Percentiles rank a stretch among this genome's conserved stretches.
These are phyloP conservation scores for Tricholoma sp. DNA, from an alignment of 768 basidiomycete species.

Conservation along the genomic window DNA sequence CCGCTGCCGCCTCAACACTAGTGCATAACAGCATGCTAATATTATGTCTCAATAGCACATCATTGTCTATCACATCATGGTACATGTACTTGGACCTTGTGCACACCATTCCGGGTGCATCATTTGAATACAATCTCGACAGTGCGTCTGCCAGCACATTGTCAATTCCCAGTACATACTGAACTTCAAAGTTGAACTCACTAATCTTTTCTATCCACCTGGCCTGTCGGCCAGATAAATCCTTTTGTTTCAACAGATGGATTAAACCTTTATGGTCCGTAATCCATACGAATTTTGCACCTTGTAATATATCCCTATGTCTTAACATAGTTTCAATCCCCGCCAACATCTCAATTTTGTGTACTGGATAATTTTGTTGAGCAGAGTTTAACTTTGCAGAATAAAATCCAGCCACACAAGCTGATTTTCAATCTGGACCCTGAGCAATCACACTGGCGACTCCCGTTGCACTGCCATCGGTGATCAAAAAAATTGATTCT, in stretches of 20 bases:
- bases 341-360: constrained; percentile 27
- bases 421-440: constrained; percentile 17
- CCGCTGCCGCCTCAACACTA: constrained; percentile 5
- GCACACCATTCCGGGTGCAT: constrained; percentile 6
- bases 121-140: constrained; percentile 2
- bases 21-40: constrained; percentile 1
- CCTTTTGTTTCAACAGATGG: too few species aligned
- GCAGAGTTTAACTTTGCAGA: too few species aligned
- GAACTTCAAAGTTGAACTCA: constrained; percentile 4
- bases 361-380: too few species aligned
- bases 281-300: constrained; percentile 16
- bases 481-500: too few species aligned
- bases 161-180: neutral
- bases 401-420: constrained; percentile 23
- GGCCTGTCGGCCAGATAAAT: neutral
- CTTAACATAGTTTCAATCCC: too few species aligned
- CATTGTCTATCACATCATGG: neutral
- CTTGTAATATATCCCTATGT: constrained; percentile 18
- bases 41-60: neutral
- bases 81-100: constrained; percentile 9
- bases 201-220: constrained; percentile 5
- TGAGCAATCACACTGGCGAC: too few species aligned
- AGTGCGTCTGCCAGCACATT: constrained; percentile 3
- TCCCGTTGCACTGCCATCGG: too few species aligned
- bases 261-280: too few species aligned